Evolutionary conservation across 306 rosid species (phyloP).

Genomic region (Morella rubra): DNA sequence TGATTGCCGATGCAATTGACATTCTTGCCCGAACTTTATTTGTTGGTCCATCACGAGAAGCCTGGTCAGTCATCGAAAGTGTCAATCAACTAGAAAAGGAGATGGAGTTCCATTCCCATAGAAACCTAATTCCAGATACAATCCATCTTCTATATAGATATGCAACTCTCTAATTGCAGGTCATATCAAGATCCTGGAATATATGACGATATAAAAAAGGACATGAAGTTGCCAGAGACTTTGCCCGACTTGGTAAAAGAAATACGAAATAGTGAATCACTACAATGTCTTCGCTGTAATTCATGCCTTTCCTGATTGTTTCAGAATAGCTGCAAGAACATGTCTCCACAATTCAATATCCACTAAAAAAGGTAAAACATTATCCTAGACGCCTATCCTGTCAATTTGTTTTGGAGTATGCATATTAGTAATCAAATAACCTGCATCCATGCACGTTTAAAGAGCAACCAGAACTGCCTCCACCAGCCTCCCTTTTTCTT

Average conservation of each 20-base stretch:
- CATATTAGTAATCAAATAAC: slow-evolving; percentile 33
- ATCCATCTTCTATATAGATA: slow-evolving; percentile 11
- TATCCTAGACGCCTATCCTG: slow-evolving; percentile 12
- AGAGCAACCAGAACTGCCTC: slow-evolving; percentile 84
- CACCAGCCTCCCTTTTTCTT: slow-evolving; percentile 81
- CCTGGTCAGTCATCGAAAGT: slow-evolving; percentile 45
- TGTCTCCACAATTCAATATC: slow-evolving; percentile 15
- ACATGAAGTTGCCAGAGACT: slow-evolving; percentile 15
- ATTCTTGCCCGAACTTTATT: slow-evolving; percentile 91
- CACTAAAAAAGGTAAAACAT: slow-evolving; percentile 5
- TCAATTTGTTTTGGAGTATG: slow-evolving; percentile 15
- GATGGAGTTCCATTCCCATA: slow-evolving; percentile 23
- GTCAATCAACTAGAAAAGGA: slow-evolving; percentile 34
- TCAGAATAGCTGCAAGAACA: slow-evolving; percentile 2
- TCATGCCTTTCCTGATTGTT: slow-evolving; percentile 15
- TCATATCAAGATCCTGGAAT: slow-evolving; percentile 13
- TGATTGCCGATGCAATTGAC: slow-evolving; percentile 85
- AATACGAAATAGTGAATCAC: slow-evolving; percentile 13
- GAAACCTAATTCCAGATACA: neutral
- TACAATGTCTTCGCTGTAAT: slow-evolving; percentile 8
- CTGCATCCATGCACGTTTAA: slow-evolving; percentile 98
- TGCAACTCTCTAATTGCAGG: slow-evolving; percentile 12
- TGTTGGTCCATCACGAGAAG: slow-evolving; percentile 89
- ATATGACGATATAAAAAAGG: slow-evolving; percentile 14
- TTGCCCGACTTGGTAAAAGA: slow-evolving; percentile 10